Evolutionary conservation across 257 asterid species (phyloP).

Genomic region (Nicotiana attenuata): DNA sequence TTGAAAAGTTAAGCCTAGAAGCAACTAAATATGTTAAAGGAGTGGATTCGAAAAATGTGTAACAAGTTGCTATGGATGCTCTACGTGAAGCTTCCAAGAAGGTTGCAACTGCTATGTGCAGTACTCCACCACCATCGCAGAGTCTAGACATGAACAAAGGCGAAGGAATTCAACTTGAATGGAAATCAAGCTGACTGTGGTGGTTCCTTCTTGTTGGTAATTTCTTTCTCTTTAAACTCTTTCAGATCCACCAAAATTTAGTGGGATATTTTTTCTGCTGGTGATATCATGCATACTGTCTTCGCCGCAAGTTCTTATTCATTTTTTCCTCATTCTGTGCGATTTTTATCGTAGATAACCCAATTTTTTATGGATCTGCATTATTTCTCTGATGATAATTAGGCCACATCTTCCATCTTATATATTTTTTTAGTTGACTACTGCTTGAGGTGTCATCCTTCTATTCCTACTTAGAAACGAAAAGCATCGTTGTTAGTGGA

Average conservation of each 20-base stretch:
- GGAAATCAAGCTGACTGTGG: neutral
- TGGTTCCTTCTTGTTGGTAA: neutral
- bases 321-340: too few species aligned
- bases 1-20: conserved; percentile 72
- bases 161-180: neutral
- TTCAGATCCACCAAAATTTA: neutral
- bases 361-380: too few species aligned
- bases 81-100: conserved; percentile 62
- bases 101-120: conserved; percentile 35
- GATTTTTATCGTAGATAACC: neutral
- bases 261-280: neutral
- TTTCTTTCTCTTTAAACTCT: neutral
- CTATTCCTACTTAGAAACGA: too few species aligned
- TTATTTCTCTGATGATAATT: too few species aligned
- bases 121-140: neutral
- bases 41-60: conserved; percentile 53
- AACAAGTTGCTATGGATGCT: conserved; percentile 59
- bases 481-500: too few species aligned
- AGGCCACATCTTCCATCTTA: too few species aligned
- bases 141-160: neutral
- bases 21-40: conserved; percentile 78
- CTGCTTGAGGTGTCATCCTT: too few species aligned
- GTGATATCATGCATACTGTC: neutral
- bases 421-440: too few species aligned
- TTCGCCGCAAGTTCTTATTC: neutral